phyloP scores from a whole-genome alignment of 371 early-diverging fungal genomes.

The Mucor lusitanicus region DNA sequence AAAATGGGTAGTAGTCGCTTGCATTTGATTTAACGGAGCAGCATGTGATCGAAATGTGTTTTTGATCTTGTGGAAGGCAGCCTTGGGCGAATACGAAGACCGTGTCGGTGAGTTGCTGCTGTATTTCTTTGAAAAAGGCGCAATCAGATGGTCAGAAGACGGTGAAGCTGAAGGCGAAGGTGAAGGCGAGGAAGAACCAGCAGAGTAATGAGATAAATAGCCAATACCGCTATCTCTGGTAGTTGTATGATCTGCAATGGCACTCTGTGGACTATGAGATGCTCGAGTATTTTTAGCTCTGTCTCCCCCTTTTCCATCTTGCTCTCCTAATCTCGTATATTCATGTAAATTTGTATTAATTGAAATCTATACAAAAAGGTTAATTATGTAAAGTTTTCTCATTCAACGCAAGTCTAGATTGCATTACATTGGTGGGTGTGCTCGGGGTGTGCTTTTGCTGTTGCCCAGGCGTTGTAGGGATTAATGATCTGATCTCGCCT shows the following conservation, averaged over 20 bases:
- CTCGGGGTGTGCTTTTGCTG: slow-evolving; percentile 4
- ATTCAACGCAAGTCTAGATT: background rate
- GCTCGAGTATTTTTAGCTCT: background rate
- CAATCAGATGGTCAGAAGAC: background rate
- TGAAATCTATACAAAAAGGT: slow-evolving; percentile 17
- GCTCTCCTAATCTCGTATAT: slow-evolving; percentile 8
- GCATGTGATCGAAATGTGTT: slow-evolving; percentile 29
- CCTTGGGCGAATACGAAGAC: slow-evolving; percentile 37
- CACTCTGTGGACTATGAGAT: background rate
- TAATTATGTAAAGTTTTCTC: background rate
- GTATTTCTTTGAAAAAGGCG: slow-evolving; percentile 1
- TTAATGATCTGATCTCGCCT: slow-evolving; percentile 43
- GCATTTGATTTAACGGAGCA: background rate
- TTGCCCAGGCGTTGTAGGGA: slow-evolving; percentile 11
- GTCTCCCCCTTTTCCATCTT: background rate
- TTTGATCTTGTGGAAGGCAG: slow-evolving; percentile 38
- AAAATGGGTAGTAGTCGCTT: background rate
- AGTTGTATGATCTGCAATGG: background rate
- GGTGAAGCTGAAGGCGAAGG: slow-evolving; percentile 18
- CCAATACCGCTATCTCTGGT: slow-evolving; percentile 15
- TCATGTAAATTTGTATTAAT: slow-evolving; percentile 29
- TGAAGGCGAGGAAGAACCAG: slow-evolving; percentile 19
- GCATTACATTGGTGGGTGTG: slow-evolving; percentile 20
- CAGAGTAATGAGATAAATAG: slow-evolving; percentile 23
- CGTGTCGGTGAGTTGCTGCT: slow-evolving; percentile 23